These are phyloP conservation scores for Penicillium turbatum DNA, from an alignment of 495 filamentous ascomycete genomes.

Conservation along the genomic window DNA sequence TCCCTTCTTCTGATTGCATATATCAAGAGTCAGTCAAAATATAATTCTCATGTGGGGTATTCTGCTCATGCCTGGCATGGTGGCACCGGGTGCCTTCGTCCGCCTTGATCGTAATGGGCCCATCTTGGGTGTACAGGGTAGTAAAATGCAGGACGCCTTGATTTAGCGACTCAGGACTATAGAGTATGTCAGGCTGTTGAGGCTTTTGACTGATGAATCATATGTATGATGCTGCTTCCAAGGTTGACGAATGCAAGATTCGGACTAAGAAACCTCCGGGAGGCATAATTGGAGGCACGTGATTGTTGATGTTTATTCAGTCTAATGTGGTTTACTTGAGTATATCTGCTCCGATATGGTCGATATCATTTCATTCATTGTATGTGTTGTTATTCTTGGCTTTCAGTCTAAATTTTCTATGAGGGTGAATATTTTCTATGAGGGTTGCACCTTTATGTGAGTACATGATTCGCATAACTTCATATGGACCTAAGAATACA, in stretches of 20 bases:
- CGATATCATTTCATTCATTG: too few species aligned
- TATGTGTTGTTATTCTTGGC: too few species aligned
- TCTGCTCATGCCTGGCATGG: conserved; percentile 9
- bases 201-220: neutral
- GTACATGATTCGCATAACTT: neutral
- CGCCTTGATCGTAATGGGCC: conserved; percentile 12
- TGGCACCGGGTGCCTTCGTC: conserved; percentile 6
- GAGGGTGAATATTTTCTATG: too few species aligned
- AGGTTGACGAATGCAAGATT: neutral
- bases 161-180: neutral
- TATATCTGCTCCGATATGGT: too few species aligned
- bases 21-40: conserved; percentile 2
- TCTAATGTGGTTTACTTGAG: too few species aligned
- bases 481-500: neutral
- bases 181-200: neutral
- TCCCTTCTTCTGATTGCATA: conserved; percentile 9
- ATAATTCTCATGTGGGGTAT: neutral
- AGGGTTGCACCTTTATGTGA: neutral
- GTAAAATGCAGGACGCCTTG: neutral
- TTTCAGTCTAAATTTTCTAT: too few species aligned
- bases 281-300: neutral
- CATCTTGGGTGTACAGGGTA: neutral
- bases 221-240: conserved; percentile 2
- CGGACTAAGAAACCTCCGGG: conserved; percentile 12
- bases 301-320: too few species aligned